These are phyloP conservation scores for Eutypella sp. DNA, from an alignment of 2,329 filamentous ascomycete genomes.

Conservation along the genomic window DNA sequence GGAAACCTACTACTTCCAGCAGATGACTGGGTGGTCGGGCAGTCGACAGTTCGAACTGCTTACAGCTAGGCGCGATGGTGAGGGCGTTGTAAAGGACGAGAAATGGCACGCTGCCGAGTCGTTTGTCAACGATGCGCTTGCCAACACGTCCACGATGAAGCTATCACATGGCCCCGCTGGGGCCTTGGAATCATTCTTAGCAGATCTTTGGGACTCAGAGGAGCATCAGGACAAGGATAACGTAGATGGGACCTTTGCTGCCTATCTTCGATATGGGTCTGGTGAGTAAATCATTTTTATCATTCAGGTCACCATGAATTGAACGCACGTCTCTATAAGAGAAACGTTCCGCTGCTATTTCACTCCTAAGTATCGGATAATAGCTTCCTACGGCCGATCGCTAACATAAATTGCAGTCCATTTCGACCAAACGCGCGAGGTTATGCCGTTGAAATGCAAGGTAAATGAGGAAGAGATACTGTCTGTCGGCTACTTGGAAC, in stretches of 20 bases:
- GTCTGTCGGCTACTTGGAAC: constrained; percentile 18
- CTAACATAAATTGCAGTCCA: constrained; percentile 6
- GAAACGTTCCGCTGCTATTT: not conserved
- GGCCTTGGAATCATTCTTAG: constrained; percentile 23
- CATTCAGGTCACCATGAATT: not conserved
- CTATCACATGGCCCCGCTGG: constrained; percentile 26
- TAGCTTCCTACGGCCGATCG: too few species aligned
- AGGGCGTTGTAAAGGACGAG: constrained; percentile 19
- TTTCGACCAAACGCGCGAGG: constrained; percentile 21
- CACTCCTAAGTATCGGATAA: not conserved
- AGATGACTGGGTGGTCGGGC: constrained; percentile 26
- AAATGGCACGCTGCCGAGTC: constrained; percentile 23
- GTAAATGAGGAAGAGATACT: constrained; percentile 20
- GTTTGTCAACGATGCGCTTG: constrained; percentile 25
- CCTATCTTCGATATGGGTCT: constrained; percentile 25
- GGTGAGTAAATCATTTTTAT: constrained; percentile 4
- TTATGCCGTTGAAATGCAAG: constrained; percentile 16
- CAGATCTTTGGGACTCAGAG: constrained; percentile 27
- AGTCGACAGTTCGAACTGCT: constrained; percentile 28
- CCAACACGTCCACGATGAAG: constrained; percentile 29
- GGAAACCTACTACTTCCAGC: constrained; percentile 26
- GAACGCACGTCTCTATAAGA: not conserved
- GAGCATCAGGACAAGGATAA: constrained; percentile 27
- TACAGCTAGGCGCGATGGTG: constrained; percentile 17
- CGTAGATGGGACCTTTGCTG: constrained; percentile 24